These are phyloP conservation scores for Rhizophagus prolifer DNA, from an alignment of 192 early-diverging fungal species.

Conservation along the genomic window DNA sequence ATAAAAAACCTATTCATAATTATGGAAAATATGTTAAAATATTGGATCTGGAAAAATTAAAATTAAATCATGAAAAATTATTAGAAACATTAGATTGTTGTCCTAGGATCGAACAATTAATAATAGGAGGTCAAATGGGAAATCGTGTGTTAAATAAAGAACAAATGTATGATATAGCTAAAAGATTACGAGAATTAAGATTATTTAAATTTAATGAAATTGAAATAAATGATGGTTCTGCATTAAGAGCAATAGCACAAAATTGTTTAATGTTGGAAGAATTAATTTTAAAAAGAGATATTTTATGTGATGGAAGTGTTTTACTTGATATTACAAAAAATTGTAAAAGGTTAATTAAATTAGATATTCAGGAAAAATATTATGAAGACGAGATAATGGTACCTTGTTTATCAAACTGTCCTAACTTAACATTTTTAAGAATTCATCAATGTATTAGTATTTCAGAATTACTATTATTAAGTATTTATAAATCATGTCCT, in stretches of 20 bases:
- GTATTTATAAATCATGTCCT: conserved; percentile 8
- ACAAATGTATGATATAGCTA: conserved; percentile 1
- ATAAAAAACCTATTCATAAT: conserved; percentile 4
- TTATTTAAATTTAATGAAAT: conserved; percentile 9
- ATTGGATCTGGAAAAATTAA: conserved; percentile 16
- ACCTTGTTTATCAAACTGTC: neutral
- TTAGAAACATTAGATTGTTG: conserved; percentile 18
- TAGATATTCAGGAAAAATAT: conserved; percentile 8
- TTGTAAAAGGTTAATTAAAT: conserved; percentile 1
- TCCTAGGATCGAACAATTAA: conserved; percentile 10
- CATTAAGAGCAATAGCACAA: neutral
- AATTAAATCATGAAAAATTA: neutral
- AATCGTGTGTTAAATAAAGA: neutral
- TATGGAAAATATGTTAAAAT: conserved; percentile 20
- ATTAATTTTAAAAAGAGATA: conserved; percentile 25
- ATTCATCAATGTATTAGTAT: conserved; percentile 21
- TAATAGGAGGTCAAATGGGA: neutral
- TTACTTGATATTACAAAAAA: conserved; percentile 8
- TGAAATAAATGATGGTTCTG: neutral
- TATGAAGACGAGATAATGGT: conserved; percentile 15
- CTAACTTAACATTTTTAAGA: conserved; percentile 4
- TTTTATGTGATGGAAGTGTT: neutral
- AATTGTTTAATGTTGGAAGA: conserved; percentile 22
- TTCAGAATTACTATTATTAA: neutral
- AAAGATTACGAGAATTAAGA: conserved; percentile 4